Evolutionary conservation across 768 basidiomycete genomes (phyloP), one percentile per base, ranked within the genome.

Genomic region (Pulveroboletus ravenelii): DNA sequence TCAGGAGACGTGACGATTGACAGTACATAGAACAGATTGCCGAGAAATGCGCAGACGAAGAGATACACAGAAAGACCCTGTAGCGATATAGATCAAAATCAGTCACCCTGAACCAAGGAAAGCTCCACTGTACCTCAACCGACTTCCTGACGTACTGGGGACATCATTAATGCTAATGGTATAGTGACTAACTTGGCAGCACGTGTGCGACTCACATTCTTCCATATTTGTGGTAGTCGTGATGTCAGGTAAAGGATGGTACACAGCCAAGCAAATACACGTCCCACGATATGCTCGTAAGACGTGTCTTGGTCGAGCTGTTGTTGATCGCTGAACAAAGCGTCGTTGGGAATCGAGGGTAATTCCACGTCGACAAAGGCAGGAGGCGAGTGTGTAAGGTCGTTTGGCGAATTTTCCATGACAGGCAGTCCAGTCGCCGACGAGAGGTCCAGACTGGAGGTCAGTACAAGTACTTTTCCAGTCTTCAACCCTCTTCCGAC

Each of bases 171-270:
- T 53, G 2, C 45, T 27, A 38, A 47, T 53, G 1, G 45, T 29
- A 39, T 41, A 10, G 41, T 51, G 41, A 45, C 34, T 34, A 30
- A 49, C 14, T 8, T 34, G 40, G 39, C 18, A 44, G 18, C 20
- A 42, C 30, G 27, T 44, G 18, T 29, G 39, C 23, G 34, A 82
- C 92, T 66, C 67, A 96, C 94, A 62, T 97, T 97, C 70, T 94
- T 95, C 96, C 96, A 98, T 55, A 99, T 96, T 68, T 99, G 96
- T 18, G 96, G 96, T 60, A 99, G 70, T 52, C 96, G 82, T 3
- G 88, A 90, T 3, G 95, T 97, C 32, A 99, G 73, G 68, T 99
- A 99, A 14, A 97, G 73, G 0, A 84, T 89, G 2, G 94, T 93
- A 65, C 95, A 97, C 17, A 86, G 63, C 96, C 96, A 99, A 9